Base-by-base conservation (phyloP, 2,329 filamentous ascomycete genomes). In the Phyllosticta citribraziliensis region DNA sequence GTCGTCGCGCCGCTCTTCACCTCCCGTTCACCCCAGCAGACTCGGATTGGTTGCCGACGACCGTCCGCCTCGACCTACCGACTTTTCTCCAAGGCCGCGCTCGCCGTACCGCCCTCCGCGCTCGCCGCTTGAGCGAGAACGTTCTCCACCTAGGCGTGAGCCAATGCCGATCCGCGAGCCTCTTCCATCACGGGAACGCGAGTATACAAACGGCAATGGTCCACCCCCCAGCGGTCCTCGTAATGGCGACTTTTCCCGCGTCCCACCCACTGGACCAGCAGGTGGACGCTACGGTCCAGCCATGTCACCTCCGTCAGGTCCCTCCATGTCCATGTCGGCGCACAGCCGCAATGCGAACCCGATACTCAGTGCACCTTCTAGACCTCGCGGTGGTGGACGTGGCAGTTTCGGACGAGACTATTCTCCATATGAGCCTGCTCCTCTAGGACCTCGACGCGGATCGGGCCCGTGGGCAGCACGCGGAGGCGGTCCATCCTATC, bases 1-100 rank as follows among this genome's bases (percentile, higher is more conserved):
- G 20, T 84, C 81, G 30, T 87, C 84, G 22, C 80, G 83, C 61
- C 78, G 83, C 56, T 85, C 85, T 9, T 87, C 85, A 5, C 85
- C 85, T 17, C 81, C 76, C 25, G 72, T 81, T 14, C 82, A 84
- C 66, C 78, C 79, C 17, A 84, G 83, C 65, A 78, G 81, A 65
- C 69, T 76, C 56, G 77, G 74, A 55, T 67, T 78, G 19, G 69
- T 75, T 50, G 65, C 61, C 27, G 67, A 68, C 35, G 68, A 68
- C 22, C 58, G 64, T 35, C 60, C 64, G 8, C 12, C 40, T 47
- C 40, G 40, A 52, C 61, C 65, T 52, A 65, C 75, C 63, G 67
- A 71, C 25, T 74, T 68, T 22, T 69, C 69, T 24, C 72, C 67
- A 40, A 67, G 67, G 55, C 73, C 72, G 12, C 61, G 61, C 17